phyloP scores from a whole-genome alignment of 805 yeast genomes.

The Saccharomycopsis sp. region DNA sequence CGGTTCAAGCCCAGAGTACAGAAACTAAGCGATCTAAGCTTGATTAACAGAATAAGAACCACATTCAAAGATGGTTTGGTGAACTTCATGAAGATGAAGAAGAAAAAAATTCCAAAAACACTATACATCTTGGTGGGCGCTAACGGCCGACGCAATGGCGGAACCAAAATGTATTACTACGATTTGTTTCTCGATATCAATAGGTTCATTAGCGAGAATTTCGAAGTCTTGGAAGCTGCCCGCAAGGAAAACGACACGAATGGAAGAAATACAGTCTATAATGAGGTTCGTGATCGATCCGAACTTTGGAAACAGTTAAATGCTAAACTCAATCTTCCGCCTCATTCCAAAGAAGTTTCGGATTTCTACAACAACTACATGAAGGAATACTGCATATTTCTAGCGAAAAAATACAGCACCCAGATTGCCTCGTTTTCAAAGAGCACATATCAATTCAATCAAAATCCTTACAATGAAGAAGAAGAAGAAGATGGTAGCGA shows the following conservation, averaged over 20 bases:
- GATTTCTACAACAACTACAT: constrained; percentile 25
- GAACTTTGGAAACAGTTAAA: constrained; percentile 26
- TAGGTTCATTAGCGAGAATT: constrained; percentile 10
- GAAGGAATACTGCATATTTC: constrained; percentile 28
- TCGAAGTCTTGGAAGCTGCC: constrained; percentile 1
- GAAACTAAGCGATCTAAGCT: constrained; percentile 51
- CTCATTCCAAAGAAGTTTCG: constrained; percentile 18
- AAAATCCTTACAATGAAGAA: constrained; percentile 21
- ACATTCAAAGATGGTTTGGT: constrained; percentile 55
- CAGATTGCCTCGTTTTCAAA: constrained; percentile 9
- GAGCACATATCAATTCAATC: constrained; percentile 18
- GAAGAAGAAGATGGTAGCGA: constrained; percentile 20
- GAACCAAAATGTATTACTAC: constrained; percentile 27
- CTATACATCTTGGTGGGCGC: constrained; percentile 15
- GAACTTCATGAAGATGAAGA: constrained; percentile 44
- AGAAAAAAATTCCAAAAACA: constrained; percentile 18
- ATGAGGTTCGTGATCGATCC: constrained; percentile 19
- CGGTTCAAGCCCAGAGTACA: constrained; percentile 64
- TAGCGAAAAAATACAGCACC: constrained; percentile 23
- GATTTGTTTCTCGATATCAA: constrained; percentile 33
- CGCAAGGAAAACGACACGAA: constrained; percentile 19
- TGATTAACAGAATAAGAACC: constrained; percentile 52
- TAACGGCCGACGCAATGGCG: too few relatives aligned
- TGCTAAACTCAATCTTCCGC: constrained; percentile 5
- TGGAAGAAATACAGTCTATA: constrained; percentile 11